These are phyloP conservation scores for Fusarium sp. DNA, from an alignment of 2,329 filamentous ascomycete species.

Conservation along the genomic window DNA sequence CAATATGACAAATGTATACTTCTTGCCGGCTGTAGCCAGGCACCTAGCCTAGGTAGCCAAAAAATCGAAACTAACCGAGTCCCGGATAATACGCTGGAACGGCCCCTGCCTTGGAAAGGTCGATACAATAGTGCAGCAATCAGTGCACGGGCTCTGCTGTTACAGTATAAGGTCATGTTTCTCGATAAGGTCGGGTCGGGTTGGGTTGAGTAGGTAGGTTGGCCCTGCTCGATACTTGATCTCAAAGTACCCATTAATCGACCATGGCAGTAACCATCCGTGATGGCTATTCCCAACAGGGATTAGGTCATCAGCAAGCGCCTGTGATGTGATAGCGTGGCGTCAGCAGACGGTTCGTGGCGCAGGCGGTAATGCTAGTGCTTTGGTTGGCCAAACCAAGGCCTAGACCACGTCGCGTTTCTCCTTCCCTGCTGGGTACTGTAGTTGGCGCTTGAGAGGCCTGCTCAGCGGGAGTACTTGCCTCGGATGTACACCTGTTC, in stretches of 20 bases:
- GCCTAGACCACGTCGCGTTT: slow-evolving; percentile 11
- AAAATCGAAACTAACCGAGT: slow-evolving; percentile 6
- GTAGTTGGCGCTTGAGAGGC: slow-evolving; percentile 16
- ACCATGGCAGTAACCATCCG: slow-evolving; percentile 3
- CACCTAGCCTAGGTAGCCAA: slow-evolving; percentile 1
- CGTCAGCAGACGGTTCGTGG: slow-evolving; percentile 31
- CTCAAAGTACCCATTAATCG: slow-evolving; percentile 25
- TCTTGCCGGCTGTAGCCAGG: not conserved
- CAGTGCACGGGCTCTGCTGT: slow-evolving; percentile 14
- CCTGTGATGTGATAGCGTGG: slow-evolving; percentile 36
- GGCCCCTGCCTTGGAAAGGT: slow-evolving; percentile 33
- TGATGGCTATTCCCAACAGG: slow-evolving; percentile 28
- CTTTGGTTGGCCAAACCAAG: slow-evolving; percentile 24
- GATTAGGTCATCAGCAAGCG: slow-evolving; percentile 30
- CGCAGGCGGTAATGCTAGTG: slow-evolving; percentile 24
- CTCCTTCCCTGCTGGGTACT: slow-evolving; percentile 18
- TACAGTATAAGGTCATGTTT: not conserved
- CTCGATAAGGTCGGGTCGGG: not conserved
- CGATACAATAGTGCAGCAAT: slow-evolving; percentile 11
- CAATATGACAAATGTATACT: not conserved
- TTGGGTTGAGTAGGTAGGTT: no score
- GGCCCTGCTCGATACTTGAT: slow-evolving; percentile 17
- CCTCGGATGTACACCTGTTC: slow-evolving; percentile 25
- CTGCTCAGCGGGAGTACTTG: slow-evolving; percentile 19
- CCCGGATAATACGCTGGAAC: slow-evolving; percentile 34